Base-by-base conservation (phyloP, 371 early-diverging fungal species). In the Mortierella sp. region DNA sequence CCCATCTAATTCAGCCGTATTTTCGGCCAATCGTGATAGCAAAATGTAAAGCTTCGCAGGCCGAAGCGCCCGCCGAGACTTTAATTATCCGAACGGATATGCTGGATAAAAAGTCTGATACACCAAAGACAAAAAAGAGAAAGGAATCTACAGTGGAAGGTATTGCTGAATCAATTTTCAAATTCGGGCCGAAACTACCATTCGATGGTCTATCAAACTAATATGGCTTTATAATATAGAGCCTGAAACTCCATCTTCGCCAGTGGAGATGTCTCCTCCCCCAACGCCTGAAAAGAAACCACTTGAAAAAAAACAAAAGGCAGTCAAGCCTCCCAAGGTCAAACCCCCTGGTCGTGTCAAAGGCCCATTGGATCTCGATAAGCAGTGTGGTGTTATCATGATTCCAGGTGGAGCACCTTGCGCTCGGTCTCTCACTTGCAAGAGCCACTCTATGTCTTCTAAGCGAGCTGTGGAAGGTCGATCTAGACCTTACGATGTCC, bases 361-460 rank as follows among this genome's bases (percentile, higher is more conserved):
- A 15, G 80, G 86, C 0, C 92, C 91, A 2, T 71, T 95, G 78
- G 94, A 95, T 75, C 78, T 95, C 68, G 94, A 94, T 78, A 90
- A 87, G 66, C 95, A 95, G 69, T 95, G 95, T 75, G 95, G 95
- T 57, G 94, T 95, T 4, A 65, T 93, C 8, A 68, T 78, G 40
- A 83, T 85, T 45, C 89, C 91, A 0, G 88, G 86, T 29, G 86
- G 84, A 45, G 72, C 83, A 47, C 90, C 90, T 0, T 95, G 95
- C 71, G 86, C 92, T 54, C 89, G 95, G 54, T 92, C 94, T 42
- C 83, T 95, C 19, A 95, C 95, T 26, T 95, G 95, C 82, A 95
- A 95, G 79, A 93, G 91, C 10, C 95, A 95, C 72, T 90, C 95
- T 12, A 92, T 94, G 91, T 92, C 93, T 13, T 89, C 91, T 61